These are phyloP conservation scores for Fragilaria crotonensis DNA, from an alignment of 108 stramenopile species.

Conservation along the genomic window DNA sequence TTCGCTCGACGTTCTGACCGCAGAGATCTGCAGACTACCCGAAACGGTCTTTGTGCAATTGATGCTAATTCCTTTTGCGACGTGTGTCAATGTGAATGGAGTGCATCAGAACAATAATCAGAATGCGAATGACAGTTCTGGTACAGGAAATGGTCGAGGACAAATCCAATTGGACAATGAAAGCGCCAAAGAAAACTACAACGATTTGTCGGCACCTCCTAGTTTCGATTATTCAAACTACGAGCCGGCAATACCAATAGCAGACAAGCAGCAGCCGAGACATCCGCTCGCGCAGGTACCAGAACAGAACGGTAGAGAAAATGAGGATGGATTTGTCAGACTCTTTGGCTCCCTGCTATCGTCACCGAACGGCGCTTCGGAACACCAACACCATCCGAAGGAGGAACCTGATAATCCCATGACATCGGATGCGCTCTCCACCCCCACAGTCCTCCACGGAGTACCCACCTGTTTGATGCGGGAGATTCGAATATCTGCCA, in stretches of 20 bases:
- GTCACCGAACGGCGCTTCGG: neutral
- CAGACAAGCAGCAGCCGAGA: conserved; percentile 23
- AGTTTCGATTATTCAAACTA: conserved; percentile 62
- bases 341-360: neutral
- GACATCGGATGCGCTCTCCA: conserved; percentile 8
- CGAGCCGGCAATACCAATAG: conserved; percentile 17
- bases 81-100: neutral
- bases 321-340: conserved; percentile 1
- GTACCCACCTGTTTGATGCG: conserved; percentile 68
- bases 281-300: neutral
- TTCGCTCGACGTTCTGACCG: conserved; percentile 11
- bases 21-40: neutral
- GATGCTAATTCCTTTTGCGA: neutral
- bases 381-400: neutral
- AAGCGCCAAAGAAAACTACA: neutral
- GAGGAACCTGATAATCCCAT: neutral
- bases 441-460: conserved; percentile 40
- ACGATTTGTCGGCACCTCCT: conserved; percentile 2
- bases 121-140: neutral
- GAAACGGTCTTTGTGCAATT: neutral
- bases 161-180: too few relatives aligned
- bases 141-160: neutral
- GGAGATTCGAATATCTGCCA: conserved; percentile 52
- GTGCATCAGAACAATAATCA: neutral
- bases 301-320: neutral